These are phyloP conservation scores for Musa schizocarpa DNA, from an alignment of 176 grass and related monocot species.

Conservation along the genomic window DNA sequence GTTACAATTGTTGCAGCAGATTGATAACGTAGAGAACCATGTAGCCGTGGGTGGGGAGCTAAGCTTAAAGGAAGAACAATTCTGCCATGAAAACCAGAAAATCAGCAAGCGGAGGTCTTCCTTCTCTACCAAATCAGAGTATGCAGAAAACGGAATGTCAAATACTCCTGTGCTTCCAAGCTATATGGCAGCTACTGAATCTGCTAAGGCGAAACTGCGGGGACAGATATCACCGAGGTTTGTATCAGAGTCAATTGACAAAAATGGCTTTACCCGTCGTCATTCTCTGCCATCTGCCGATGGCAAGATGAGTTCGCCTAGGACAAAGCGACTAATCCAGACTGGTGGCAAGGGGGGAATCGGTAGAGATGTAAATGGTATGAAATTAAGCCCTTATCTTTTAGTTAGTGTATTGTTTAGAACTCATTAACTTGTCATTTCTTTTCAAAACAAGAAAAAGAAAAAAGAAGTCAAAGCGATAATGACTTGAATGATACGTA, in stretches of 20 bases:
- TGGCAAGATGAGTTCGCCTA: slow-evolving; percentile 34
- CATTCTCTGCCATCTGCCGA: slow-evolving; percentile 34
- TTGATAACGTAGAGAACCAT: slow-evolving; percentile 22
- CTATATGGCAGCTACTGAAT: slow-evolving; percentile 64
- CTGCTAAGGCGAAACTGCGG: slow-evolving; percentile 36
- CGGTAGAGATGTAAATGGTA: slow-evolving; percentile 37
- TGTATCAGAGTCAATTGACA: slow-evolving; percentile 22
- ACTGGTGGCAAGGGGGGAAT: slow-evolving; percentile 13
- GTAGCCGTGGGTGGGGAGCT: slow-evolving; percentile 34
- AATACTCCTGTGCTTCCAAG: slow-evolving; percentile 29
- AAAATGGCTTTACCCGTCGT: slow-evolving; percentile 19
- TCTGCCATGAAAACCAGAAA: slow-evolving; percentile 36
- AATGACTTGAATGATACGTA: too few relatives aligned
- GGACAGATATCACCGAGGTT: slow-evolving; percentile 29
- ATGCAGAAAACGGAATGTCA: slow-evolving; percentile 16
- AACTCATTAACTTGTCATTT: too few relatives aligned
- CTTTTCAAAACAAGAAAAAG: too few relatives aligned
- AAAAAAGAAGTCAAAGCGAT: too few relatives aligned
- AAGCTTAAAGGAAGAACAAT: slow-evolving; percentile 43
- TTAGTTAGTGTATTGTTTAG: too few relatives aligned
- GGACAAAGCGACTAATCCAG: slow-evolving; percentile 16
- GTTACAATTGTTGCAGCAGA: too few relatives aligned
- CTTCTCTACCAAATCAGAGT: slow-evolving; percentile 57
- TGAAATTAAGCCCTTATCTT: background rate
- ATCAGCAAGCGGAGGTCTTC: slow-evolving; percentile 68